Conservation (phyloP, 495 filamentous ascomycete genomes). For the Rhypophila decipiens region DNA sequence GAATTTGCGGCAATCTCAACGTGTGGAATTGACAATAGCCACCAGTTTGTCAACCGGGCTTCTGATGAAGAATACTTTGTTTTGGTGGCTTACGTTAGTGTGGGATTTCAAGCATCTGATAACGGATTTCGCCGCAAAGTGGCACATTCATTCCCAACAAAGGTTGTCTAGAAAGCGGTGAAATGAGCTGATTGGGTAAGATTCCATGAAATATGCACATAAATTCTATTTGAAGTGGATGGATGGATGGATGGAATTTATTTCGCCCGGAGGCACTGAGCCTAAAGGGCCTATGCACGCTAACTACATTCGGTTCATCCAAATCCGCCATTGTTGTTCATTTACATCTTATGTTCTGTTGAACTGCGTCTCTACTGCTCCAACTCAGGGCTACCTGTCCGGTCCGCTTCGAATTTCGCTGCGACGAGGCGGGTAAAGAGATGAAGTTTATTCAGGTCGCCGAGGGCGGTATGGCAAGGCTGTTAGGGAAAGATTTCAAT, state of each 20-base stretch:
- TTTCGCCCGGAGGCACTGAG: too few species aligned
- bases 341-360: neutral
- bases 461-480: neutral
- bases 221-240: constrained; percentile 3
- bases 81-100: neutral
- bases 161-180: neutral
- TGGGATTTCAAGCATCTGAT: neutral
- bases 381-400: neutral
- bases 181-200: neutral
- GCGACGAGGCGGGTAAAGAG: neutral
- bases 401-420: constrained; percentile 5
- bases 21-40: neutral
- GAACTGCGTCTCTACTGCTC: constrained; percentile 2
- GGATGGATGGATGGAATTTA: too few species aligned
- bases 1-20: neutral
- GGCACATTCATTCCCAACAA: neutral
- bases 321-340: too few species aligned
- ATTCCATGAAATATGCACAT: neutral
- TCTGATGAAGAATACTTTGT: neutral
- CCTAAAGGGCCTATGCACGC: too few species aligned
- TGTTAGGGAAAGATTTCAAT: neutral
- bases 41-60: neutral
- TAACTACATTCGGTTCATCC: too few species aligned
- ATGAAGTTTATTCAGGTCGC: constrained; percentile 4
- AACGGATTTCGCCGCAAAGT: neutral